These are phyloP conservation scores for Daldinia caldariorum DNA, from an alignment of 495 filamentous ascomycete species.

Conservation along the genomic window DNA sequence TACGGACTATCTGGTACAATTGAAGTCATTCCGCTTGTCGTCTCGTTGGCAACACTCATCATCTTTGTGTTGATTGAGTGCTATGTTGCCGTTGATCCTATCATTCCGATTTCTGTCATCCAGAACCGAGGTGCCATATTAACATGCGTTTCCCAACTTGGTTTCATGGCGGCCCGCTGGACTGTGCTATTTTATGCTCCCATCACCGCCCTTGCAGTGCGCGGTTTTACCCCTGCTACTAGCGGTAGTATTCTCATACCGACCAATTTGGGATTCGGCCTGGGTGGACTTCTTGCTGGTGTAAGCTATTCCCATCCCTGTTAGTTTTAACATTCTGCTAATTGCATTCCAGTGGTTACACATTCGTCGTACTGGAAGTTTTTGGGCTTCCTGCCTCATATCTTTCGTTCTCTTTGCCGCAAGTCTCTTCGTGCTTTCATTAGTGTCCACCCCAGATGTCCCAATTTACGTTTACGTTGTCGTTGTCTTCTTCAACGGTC, in stretches of 20 bases:
- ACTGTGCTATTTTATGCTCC: slow-evolving; percentile 80
- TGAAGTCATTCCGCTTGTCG: slow-evolving; percentile 63
- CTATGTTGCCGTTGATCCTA: slow-evolving; percentile 66
- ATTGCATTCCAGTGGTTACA: slow-evolving; percentile 62
- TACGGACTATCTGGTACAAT: slow-evolving; percentile 71
- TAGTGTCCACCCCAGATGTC: slow-evolving; percentile 61
- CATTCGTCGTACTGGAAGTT: slow-evolving; percentile 71
- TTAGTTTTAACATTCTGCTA: slow-evolving; percentile 6
- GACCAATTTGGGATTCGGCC: slow-evolving; percentile 77
- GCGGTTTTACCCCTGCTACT: slow-evolving; percentile 68
- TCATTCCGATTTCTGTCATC: slow-evolving; percentile 74
- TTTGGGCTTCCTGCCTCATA: slow-evolving; percentile 67
- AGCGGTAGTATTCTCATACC: slow-evolving; percentile 78
- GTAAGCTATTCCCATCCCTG: slow-evolving; percentile 30
- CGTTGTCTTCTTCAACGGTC: slow-evolving; percentile 70
- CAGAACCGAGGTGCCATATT: slow-evolving; percentile 70
- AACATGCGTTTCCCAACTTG: slow-evolving; percentile 72
- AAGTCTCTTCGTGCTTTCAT: slow-evolving; percentile 59
- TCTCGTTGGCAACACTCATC: slow-evolving; percentile 62
- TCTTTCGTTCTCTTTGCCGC: slow-evolving; percentile 64
- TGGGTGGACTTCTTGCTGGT: slow-evolving; percentile 74
- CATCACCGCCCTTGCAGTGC: slow-evolving; percentile 76
- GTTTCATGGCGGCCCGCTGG: slow-evolving; percentile 81
- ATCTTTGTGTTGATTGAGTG: slow-evolving; percentile 71
- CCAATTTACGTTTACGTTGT: slow-evolving; percentile 59